Evolutionary conservation across 2,329 filamentous ascomycete species (phyloP).

Genomic region (Pseudopyricularia cyperi): DNA sequence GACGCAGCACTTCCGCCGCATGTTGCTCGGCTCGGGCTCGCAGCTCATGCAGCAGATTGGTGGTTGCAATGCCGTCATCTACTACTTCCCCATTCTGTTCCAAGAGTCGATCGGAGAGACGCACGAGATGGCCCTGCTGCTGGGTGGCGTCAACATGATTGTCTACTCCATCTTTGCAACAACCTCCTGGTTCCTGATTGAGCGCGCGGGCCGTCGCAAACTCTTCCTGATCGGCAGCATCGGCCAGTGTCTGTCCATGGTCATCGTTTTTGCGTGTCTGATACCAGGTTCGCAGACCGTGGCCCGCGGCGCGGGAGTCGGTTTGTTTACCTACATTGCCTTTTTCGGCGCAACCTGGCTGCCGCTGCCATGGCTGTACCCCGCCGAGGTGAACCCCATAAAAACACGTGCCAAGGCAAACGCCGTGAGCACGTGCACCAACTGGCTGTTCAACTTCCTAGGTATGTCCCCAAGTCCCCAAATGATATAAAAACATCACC

Average conservation of each 20-base stretch:
- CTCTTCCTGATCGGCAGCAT: conserved; percentile 52
- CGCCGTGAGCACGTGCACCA: conserved; percentile 47
- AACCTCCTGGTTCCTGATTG: conserved; percentile 34
- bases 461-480: no score
- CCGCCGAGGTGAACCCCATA: conserved; percentile 47
- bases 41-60: conserved; percentile 51
- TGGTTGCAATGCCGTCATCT: conserved; percentile 43
- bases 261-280: conserved; percentile 26
- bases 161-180: conserved; percentile 50
- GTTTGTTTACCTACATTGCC: conserved; percentile 50
- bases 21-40: conserved; percentile 41
- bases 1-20: conserved; percentile 52
- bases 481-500: no score
- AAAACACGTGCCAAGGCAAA: conserved; percentile 49
- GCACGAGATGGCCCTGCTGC: conserved; percentile 34
- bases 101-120: conserved; percentile 23
- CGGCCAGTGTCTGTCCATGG: conserved; percentile 49
- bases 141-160: conserved; percentile 43
- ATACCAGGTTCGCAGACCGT: conserved; percentile 19
- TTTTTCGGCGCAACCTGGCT: conserved; percentile 43
- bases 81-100: conserved; percentile 15
- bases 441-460: conserved; percentile 51
- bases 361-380: conserved; percentile 49
- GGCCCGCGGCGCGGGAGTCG: conserved; percentile 24
- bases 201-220: conserved; percentile 42